Conservation (phyloP, 306 rosid species). For the Elaeagnus macrophylla region DNA sequence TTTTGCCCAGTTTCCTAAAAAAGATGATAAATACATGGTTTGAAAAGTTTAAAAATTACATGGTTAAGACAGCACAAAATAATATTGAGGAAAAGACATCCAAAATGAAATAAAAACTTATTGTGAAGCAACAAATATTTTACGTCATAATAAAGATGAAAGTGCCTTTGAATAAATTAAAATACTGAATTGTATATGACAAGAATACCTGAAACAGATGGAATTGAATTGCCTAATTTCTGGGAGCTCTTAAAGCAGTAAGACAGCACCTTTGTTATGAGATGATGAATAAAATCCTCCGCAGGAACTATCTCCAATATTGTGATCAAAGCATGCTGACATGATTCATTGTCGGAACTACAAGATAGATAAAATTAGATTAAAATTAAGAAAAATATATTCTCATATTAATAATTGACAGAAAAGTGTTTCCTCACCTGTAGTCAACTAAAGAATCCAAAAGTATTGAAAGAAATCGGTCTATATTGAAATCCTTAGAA, state of each 20-base stretch:
- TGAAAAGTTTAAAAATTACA: slow-evolving; percentile 1
- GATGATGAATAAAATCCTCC: slow-evolving; percentile 37
- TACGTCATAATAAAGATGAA: neutral
- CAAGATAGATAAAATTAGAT: slow-evolving; percentile 23
- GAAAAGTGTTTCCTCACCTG: slow-evolving; percentile 43
- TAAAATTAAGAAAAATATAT: slow-evolving; percentile 2
- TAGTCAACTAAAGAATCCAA: slow-evolving; percentile 66
- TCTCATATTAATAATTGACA: slow-evolving; percentile 3
- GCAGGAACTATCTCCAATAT: slow-evolving; percentile 56
- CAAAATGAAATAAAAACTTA: no score
- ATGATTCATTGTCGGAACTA: slow-evolving; percentile 60
- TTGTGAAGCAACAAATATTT: no score
- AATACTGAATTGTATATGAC: neutral
- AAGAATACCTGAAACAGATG: slow-evolving; percentile 45
- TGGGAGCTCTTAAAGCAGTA: slow-evolving; percentile 51
- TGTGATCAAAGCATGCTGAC: slow-evolving; percentile 52
- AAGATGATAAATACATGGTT: slow-evolving; percentile 6
- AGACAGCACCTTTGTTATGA: slow-evolving; percentile 50
- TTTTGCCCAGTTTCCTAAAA: slow-evolving; percentile 66
- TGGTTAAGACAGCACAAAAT: neutral
- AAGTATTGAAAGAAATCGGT: slow-evolving; percentile 55
- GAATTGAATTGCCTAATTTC: slow-evolving; percentile 29
- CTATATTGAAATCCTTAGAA: slow-evolving; percentile 65
- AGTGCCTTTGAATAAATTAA: neutral
- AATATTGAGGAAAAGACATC: no score